Conservation (phyloP, 1,139 yeast genomes). For the Candida freyschussii region DNA sequence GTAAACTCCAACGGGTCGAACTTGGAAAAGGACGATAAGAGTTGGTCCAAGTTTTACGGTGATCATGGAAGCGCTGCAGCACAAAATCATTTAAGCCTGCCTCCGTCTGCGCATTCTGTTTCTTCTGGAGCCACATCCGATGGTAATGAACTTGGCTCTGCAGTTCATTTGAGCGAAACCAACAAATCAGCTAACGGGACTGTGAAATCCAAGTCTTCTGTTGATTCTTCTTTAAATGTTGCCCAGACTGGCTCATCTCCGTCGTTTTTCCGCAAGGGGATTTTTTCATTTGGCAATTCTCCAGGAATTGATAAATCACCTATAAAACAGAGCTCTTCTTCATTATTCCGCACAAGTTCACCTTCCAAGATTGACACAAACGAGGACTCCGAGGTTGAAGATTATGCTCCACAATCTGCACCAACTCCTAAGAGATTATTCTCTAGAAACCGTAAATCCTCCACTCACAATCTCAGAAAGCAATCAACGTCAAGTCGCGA, state of each 20-base stretch:
- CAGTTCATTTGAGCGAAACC: slow-evolving; percentile 17
- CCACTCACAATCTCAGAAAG: slow-evolving; percentile 14
- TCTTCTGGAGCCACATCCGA: slow-evolving; percentile 14
- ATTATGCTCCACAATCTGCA: slow-evolving; percentile 10
- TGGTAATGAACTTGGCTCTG: slow-evolving; percentile 12
- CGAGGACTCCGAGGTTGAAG: slow-evolving; percentile 18
- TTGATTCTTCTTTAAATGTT: slow-evolving; percentile 7
- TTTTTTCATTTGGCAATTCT: slow-evolving; percentile 18
- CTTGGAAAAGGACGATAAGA: slow-evolving; percentile 14
- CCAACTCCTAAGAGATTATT: slow-evolving; percentile 16
- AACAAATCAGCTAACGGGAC: slow-evolving; percentile 18
- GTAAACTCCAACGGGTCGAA: slow-evolving; percentile 11
- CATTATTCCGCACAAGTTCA: slow-evolving; percentile 10
- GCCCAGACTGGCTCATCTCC: slow-evolving; percentile 14
- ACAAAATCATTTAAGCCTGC: slow-evolving; percentile 2
- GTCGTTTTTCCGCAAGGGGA: slow-evolving; percentile 20
- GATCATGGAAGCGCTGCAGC: slow-evolving; percentile 2
- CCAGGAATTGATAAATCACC: slow-evolving; percentile 16
- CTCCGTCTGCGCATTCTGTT: slow-evolving; percentile 10
- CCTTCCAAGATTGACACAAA: slow-evolving; percentile 13
- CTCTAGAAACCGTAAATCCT: slow-evolving; percentile 18
- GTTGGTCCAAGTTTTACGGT: slow-evolving; percentile 16
- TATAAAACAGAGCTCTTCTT: slow-evolving; percentile 9
- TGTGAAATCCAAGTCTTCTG: slow-evolving; percentile 17
- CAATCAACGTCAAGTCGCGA: slow-evolving; percentile 21